Percentiles rank a stretch among this genome's conserved stretches.
phyloP scores from a whole-genome alignment of 352 stramenopile genomes.

The Phytophthora hybrid region DNA sequence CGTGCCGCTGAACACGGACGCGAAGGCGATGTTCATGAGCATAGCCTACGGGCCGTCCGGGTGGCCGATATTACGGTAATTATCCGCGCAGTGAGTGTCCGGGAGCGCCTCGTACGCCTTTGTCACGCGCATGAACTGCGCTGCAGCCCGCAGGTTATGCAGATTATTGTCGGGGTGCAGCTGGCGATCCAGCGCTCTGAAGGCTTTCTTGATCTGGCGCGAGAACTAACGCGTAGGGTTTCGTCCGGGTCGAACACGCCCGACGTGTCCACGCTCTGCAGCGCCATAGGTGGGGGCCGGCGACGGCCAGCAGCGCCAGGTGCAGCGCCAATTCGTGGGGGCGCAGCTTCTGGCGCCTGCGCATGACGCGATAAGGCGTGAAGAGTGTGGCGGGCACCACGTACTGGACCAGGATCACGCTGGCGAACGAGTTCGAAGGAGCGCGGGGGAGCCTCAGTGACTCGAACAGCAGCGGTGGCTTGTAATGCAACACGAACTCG shows the following conservation, averaged over 20 bases:
- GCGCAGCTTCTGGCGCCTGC: conserved; percentile 54
- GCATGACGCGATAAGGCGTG: conserved; percentile 57
- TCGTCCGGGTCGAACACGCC: conserved; percentile 89
- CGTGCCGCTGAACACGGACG: conserved; percentile 58
- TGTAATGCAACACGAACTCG: too few species aligned
- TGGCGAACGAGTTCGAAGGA: too few species aligned
- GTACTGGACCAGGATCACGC: too few species aligned
- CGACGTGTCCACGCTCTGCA: conserved; percentile 79
- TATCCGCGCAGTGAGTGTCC: conserved; percentile 72
- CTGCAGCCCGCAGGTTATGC: conserved; percentile 46
- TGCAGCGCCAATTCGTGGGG: conserved; percentile 60
- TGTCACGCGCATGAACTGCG: conserved; percentile 73
- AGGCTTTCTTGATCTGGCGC: conserved; percentile 81
- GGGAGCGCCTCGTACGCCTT: conserved; percentile 91
- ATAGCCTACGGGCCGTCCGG: conserved; percentile 82
- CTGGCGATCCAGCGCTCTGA: conserved; percentile 68
- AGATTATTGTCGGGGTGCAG: conserved; percentile 89
- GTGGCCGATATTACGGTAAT: conserved; percentile 84
- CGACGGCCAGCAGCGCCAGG: conserved; percentile 58
- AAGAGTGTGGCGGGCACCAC: conserved; percentile 62
- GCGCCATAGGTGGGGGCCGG: conserved; percentile 48
- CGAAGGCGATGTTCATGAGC: conserved; percentile 77
- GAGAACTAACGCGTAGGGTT: conserved; percentile 74
- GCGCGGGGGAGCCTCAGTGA: too few species aligned
- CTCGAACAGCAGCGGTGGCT: too few species aligned